Evolutionary conservation across 169 alveolate species (phyloP).

Genomic region (Theileria luwenshuni): DNA sequence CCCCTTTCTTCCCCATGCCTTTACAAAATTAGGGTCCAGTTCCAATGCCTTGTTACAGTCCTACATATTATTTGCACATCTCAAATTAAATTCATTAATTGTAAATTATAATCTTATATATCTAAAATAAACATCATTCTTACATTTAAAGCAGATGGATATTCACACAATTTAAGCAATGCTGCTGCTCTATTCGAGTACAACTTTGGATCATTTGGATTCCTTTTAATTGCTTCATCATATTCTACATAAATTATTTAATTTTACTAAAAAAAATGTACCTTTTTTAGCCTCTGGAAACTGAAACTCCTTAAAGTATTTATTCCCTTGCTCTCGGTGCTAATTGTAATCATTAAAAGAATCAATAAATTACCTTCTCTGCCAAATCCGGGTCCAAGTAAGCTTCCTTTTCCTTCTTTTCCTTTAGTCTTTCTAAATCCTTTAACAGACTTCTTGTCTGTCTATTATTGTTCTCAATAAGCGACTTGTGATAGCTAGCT

Average conservation of each 20-base stretch:
- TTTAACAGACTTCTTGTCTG: slow-evolving; percentile 90
- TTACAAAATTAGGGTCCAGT: slow-evolving; percentile 93
- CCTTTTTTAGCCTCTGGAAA: slow-evolving; percentile 94
- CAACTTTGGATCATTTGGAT: slow-evolving; percentile 93
- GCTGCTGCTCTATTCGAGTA: slow-evolving; percentile 97
- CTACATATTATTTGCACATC: slow-evolving; percentile 16
- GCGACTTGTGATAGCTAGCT: slow-evolving; percentile 88
- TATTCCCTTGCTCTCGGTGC: slow-evolving; percentile 89
- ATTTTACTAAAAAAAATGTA: too few species aligned
- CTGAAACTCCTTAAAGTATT: slow-evolving; percentile 88
- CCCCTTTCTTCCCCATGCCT: slow-evolving; percentile 96
- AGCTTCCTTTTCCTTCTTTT: slow-evolving; percentile 89
- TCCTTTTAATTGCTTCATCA: slow-evolving; percentile 95
- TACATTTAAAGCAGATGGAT: slow-evolving; percentile 89
- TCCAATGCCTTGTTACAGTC: slow-evolving; percentile 93
- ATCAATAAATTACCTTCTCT: slow-evolving; percentile 83
- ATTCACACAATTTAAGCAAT: slow-evolving; percentile 91
- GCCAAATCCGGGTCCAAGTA: slow-evolving; percentile 93
- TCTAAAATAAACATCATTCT: neutral
- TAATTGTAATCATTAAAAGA: too few species aligned
- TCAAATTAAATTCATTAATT: slow-evolving; percentile 11
- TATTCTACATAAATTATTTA: too few species aligned
- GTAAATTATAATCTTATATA: neutral
- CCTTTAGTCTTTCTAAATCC: slow-evolving; percentile 90
- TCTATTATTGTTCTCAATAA: slow-evolving; percentile 91